Percentiles rank a stretch among this genome's conserved stretches.
Evolutionary conservation across 1,284 basidiomycete species (phyloP).

Genomic region (Ceratobasidium sp.): DNA sequence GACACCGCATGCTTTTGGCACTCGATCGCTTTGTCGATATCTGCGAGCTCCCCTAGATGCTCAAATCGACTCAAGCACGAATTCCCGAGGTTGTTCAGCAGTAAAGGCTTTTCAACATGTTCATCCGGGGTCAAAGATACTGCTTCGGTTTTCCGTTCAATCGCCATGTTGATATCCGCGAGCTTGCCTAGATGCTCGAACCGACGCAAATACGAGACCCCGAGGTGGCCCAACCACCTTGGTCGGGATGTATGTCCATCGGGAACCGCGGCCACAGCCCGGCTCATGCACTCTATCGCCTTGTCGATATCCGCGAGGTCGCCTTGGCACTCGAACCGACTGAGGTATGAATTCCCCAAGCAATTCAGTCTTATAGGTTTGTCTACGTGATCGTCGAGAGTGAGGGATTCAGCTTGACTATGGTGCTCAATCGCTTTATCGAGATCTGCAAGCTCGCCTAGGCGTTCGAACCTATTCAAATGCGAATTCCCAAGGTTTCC

Average conservation of each 20-base stretch:
- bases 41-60: not conserved
- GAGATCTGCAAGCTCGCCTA: slow-evolving; percentile 16
- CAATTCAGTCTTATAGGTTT: not conserved
- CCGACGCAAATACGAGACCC: not conserved
- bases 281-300: not conserved
- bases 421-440: slow-evolving; percentile 26
- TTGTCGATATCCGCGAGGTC: not conserved
- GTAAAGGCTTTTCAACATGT: not conserved
- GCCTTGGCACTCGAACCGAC: not conserved
- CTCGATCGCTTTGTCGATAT: not conserved
- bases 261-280: not conserved
- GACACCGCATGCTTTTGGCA: not conserved
- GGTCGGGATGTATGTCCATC: not conserved
- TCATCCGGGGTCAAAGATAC: not conserved
- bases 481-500: not conserved
- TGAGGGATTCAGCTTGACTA: not conserved
- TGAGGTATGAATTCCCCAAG: not conserved
- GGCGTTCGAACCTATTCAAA: not conserved
- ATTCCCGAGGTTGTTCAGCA: not conserved
- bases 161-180: slow-evolving; percentile 14
- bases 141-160: not conserved
- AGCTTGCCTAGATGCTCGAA: not conserved
- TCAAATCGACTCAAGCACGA: not conserved
- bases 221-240: not conserved
- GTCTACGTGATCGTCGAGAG: not conserved